Percentiles rank a stretch among this genome's conserved stretches.
Conservation (phyloP, 495 filamentous ascomycete genomes). For the Beverwykella pulmonaria region DNA sequence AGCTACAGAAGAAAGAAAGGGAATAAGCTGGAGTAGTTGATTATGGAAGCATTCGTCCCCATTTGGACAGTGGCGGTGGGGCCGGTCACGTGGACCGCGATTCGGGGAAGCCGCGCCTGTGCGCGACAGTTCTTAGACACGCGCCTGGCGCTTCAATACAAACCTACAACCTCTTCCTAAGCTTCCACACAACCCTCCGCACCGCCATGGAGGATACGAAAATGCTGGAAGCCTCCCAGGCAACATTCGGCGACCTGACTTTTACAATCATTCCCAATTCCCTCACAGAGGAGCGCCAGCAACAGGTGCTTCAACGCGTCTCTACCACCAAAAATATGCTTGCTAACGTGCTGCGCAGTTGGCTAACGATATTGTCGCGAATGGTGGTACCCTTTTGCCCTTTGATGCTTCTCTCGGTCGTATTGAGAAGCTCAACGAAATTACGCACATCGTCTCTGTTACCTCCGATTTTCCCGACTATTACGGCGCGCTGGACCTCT, state of each 20-base stretch:
- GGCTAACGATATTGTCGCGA: slow-evolving; percentile 7
- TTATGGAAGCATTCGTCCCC: neutral
- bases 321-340: neutral
- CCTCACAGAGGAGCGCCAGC: slow-evolving; percentile 1
- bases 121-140: neutral
- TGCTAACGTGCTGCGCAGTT: slow-evolving; percentile 25
- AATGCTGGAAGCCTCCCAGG: slow-evolving; percentile 27
- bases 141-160: neutral
- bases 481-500: slow-evolving; percentile 63
- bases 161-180: neutral
- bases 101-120: slow-evolving; percentile 11
- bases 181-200: neutral
- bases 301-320: slow-evolving; percentile 28
- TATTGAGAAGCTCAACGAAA: slow-evolving; percentile 55
- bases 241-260: slow-evolving; percentile 14
- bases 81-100: slow-evolving; percentile 22
- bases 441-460: slow-evolving; percentile 81
- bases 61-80: neutral
- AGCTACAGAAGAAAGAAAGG: neutral
- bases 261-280: slow-evolving; percentile 32
- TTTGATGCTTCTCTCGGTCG: slow-evolving; percentile 35
- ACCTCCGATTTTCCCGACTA: slow-evolving; percentile 90
- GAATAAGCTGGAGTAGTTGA: neutral
- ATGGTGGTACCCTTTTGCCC: slow-evolving; percentile 17
- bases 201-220: slow-evolving; percentile 34